phyloP scores from a whole-genome alignment of 768 basidiomycete species.

The Termitomyces sp. region DNA sequence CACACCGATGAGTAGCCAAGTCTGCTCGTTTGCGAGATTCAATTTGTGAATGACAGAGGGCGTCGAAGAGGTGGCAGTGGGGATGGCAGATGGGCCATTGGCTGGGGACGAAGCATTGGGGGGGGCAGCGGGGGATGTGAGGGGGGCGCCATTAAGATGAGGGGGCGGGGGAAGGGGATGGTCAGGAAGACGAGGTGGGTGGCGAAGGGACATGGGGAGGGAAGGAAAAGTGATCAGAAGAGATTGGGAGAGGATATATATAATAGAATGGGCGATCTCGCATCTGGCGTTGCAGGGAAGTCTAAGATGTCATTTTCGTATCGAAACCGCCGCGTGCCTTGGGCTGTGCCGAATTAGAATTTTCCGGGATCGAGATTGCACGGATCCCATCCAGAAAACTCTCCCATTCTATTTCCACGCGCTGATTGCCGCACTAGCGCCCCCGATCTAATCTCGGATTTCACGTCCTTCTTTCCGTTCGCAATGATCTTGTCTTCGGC shows the following conservation, averaged over 20 bases:
- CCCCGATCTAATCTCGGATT: slow-evolving; percentile 30
- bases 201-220: slow-evolving; percentile 53
- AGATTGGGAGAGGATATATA: slow-evolving; percentile 50
- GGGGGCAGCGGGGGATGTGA: slow-evolving; percentile 32
- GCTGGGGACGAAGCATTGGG: slow-evolving; percentile 47
- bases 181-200: slow-evolving; percentile 41
- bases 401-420: neutral
- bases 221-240: slow-evolving; percentile 41
- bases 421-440: neutral
- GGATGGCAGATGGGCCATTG: slow-evolving; percentile 27
- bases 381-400: slow-evolving; percentile 16
- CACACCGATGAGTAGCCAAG: slow-evolving; percentile 89
- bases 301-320: slow-evolving; percentile 28
- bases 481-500: slow-evolving; percentile 7
- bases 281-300: slow-evolving; percentile 32
- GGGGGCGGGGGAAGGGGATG: slow-evolving; percentile 26
- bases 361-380: slow-evolving; percentile 20
- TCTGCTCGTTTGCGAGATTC: slow-evolving; percentile 85
- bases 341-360: slow-evolving; percentile 41
- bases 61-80: slow-evolving; percentile 26
- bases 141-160: slow-evolving; percentile 46
- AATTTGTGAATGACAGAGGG: slow-evolving; percentile 65
- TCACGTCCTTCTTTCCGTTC: too few relatives aligned
- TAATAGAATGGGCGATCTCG: slow-evolving; percentile 34
- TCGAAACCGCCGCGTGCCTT: slow-evolving; percentile 44